A percentile compares a stretch with the other conserved stretches of the same genome.
Conservation (phyloP, 306 rosid genomes). For the Coriaria nepalensis region DNA sequence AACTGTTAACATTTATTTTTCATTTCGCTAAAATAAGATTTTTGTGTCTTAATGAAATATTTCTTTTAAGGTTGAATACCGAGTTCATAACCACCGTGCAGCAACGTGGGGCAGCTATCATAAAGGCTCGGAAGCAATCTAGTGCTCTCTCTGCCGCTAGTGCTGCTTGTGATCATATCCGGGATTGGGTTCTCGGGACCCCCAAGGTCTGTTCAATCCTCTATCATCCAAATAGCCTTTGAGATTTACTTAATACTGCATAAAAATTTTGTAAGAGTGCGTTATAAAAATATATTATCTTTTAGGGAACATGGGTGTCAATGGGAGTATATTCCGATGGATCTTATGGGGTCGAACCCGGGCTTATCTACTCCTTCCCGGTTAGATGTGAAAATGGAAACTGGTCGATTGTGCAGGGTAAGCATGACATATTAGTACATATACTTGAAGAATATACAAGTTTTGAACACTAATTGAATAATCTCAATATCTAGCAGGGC, state of each 20-base stretch:
- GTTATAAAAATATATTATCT: not conserved
- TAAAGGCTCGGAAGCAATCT: conserved; percentile 45
- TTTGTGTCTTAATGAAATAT: not conserved
- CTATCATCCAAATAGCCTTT: conserved; percentile 9
- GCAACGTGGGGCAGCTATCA: conserved; percentile 55
- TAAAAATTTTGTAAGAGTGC: not conserved
- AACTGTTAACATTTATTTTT: not conserved
- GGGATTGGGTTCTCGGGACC: conserved; percentile 57
- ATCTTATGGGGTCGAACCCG: conserved; percentile 59
- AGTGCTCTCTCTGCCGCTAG: conserved; percentile 66
- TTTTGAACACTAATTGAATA: not conserved
- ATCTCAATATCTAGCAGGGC: conserved; percentile 24
- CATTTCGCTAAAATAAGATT: not conserved
- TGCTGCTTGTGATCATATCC: conserved; percentile 69
- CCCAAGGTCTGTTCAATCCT: conserved; percentile 32
- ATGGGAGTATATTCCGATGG: conserved; percentile 97
- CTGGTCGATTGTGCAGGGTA: conserved; percentile 82
- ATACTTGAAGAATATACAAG: not conserved
- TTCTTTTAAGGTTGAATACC: conserved; percentile 38
- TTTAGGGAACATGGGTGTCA: conserved; percentile 70
- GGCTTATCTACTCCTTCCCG: conserved; percentile 82
- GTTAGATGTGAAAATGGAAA: conserved; percentile 84
- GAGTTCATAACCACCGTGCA: conserved; percentile 61
- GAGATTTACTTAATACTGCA: not conserved
- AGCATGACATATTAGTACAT: not conserved